Conservation (phyloP, 257 asterid genomes). For the Marsdenia floribunda region DNA sequence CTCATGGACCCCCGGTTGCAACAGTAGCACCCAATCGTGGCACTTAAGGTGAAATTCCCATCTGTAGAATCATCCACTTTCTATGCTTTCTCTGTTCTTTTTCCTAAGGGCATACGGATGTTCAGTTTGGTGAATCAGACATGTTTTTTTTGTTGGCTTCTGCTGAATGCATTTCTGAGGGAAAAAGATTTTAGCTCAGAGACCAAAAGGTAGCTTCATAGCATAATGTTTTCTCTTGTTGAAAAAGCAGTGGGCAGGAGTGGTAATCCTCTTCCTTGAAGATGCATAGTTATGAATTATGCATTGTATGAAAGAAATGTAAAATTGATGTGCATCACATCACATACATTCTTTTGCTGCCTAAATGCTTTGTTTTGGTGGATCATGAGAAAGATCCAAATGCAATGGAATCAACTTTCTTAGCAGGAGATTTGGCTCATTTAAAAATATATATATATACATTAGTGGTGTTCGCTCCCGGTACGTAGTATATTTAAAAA, state of each 20-base stretch:
- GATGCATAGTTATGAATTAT: background rate
- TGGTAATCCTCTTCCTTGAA: background rate
- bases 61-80: background rate
- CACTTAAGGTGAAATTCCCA: constrained; percentile 36
- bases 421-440: background rate
- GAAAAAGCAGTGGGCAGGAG: background rate
- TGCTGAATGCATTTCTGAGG: background rate
- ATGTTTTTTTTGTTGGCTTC: background rate
- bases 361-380: background rate
- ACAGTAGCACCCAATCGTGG: constrained; percentile 52
- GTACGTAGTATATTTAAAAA: no score
- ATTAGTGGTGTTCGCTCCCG: no score
- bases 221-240: background rate
- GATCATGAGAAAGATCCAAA: background rate
- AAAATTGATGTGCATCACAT: background rate
- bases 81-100: background rate
- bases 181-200: background rate
- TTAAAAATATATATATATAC: background rate
- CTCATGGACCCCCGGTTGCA: constrained; percentile 61
- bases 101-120: background rate
- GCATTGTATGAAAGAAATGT: background rate
- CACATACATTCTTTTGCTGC: background rate
- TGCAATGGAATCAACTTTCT: background rate
- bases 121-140: background rate
- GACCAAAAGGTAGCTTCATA: background rate